Base-by-base conservation (phyloP, 345 rosid species). In the Cardamine resedifolia region DNA sequence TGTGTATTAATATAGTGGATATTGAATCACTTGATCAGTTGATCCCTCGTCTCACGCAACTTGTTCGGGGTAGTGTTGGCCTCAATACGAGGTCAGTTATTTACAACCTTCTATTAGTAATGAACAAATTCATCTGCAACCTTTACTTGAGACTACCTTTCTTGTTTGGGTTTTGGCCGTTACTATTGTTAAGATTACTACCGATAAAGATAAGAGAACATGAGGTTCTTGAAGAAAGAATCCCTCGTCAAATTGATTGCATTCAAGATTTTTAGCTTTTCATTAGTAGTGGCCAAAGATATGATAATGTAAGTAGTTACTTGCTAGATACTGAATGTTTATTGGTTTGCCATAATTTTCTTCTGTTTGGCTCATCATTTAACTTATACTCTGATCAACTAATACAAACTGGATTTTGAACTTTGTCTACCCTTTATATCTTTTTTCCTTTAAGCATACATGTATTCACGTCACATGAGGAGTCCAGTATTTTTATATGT, bases 41-140 rank as follows among this genome's bases (percentile, higher is more conserved):
- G 84, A 87, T 91, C 65, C 97, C 90, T 75, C 89, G 90, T 72
- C 90, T 94, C 78, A 83, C 85, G 58, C 92, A 85, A 47, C 85
- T 94, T 90, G 92, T 89, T 72, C 91, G 88, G 49, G 89, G 95
- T 64, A 82, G 97, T 38, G 96, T 94, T 65, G 98, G 98, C 83
- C 96, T 94, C 71, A 94, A 94, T 70, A 91, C 98, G 43, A 91
- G 98, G 98, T 94, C 71, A 60, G 88, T 82, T 28, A 52, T 23
- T 58, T 11, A 43, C 30, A 70, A 57, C 34, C 38, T 28, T 64
- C 18, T 7, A 48, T 57, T 28, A 48, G 55, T 76, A 63, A 19
- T 14, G 14, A 45, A 44, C n/a, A 18, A 15, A 44, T 51, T 52
- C 57, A 14, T 43, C 31, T 30, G 39, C 44, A 39, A 38, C 19